Conservation (phyloP, 2,329 filamentous ascomycete species). For the Colletotrichum chlorophyti region DNA sequence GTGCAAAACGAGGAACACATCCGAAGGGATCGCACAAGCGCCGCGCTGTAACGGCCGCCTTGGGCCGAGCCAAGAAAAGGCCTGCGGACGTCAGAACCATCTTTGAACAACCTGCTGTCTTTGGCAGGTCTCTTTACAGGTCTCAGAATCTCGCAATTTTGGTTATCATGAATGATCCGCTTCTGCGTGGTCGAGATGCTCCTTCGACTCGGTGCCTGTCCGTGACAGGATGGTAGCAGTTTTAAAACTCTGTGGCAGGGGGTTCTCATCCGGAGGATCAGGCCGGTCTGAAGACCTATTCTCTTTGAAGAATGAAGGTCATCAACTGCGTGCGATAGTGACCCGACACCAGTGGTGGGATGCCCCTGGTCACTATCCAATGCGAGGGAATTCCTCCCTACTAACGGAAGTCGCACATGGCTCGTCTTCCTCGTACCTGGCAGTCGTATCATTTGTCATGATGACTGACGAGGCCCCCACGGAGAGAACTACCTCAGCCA, state of each 20-base stretch:
- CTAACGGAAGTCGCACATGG: constrained; percentile 5
- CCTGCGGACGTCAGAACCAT: background rate
- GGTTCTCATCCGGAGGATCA: background rate
- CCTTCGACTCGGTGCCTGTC: background rate
- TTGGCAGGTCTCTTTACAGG: constrained; percentile 8
- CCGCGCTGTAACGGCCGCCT: background rate
- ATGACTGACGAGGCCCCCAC: constrained; percentile 11
- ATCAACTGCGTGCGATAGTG: background rate
- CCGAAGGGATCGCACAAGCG: background rate
- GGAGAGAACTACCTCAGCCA: constrained; percentile 7
- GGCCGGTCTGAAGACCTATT: no score
- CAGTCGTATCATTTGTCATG: constrained; percentile 2
- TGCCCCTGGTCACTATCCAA: background rate
- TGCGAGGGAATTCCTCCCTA: background rate
- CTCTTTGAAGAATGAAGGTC: no score
- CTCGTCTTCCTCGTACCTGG: background rate
- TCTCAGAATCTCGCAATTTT: constrained; percentile 7
- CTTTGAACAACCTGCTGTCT: constrained; percentile 6
- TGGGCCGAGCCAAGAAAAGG: constrained; percentile 3
- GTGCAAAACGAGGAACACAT: constrained; percentile 10
- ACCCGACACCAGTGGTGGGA: background rate
- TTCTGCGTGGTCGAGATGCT: background rate
- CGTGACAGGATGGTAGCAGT: background rate
- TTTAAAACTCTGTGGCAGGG: no score
- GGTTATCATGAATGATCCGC: constrained; percentile 4